Evolutionary conservation across 768 basidiomycete genomes (phyloP).

Genomic region (Auriculariales sp.): DNA sequence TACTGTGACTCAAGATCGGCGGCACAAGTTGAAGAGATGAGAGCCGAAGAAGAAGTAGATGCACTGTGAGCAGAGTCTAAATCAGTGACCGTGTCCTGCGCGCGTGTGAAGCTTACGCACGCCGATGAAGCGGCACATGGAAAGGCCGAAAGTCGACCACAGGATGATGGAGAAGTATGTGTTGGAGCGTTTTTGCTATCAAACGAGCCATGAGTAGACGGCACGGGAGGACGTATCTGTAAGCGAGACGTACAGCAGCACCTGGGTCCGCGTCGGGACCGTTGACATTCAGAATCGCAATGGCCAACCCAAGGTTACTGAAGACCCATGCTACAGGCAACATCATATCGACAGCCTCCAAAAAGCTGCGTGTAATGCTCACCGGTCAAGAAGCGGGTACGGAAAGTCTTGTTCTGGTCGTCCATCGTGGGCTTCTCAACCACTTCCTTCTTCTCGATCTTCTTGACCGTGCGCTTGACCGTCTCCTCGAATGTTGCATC

Average conservation of each 20-base stretch:
- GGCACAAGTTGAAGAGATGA: slow-evolving; percentile 70
- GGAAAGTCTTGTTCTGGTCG: slow-evolving; percentile 85
- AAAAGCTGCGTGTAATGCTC: no score
- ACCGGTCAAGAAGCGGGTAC: slow-evolving; percentile 76
- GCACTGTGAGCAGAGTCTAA: slow-evolving; percentile 33
- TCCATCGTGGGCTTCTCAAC: slow-evolving; percentile 73
- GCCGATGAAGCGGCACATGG: slow-evolving; percentile 59
- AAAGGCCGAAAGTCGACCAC: slow-evolving; percentile 63
- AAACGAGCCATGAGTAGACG: slow-evolving; percentile 5
- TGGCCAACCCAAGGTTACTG: slow-evolving; percentile 49
- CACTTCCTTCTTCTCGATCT: slow-evolving; percentile 48
- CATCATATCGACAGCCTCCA: no score
- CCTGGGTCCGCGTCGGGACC: slow-evolving; percentile 31
- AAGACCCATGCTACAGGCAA: slow-evolving; percentile 77
- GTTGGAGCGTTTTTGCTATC: slow-evolving; percentile 27
- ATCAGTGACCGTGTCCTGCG: background rate
- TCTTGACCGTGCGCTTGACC: slow-evolving; percentile 73
- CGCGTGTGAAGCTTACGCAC: slow-evolving; percentile 28
- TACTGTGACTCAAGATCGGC: no score
- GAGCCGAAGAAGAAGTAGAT: slow-evolving; percentile 71
- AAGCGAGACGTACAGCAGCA: slow-evolving; percentile 20
- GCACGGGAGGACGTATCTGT: no score
- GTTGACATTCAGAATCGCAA: slow-evolving; percentile 64
- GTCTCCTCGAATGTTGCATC: slow-evolving; percentile 87
- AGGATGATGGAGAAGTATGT: slow-evolving; percentile 66